These are phyloP conservation scores for Tricholoma saponaceum DNA, from an alignment of 768 basidiomycete species.

Conservation along the genomic window DNA sequence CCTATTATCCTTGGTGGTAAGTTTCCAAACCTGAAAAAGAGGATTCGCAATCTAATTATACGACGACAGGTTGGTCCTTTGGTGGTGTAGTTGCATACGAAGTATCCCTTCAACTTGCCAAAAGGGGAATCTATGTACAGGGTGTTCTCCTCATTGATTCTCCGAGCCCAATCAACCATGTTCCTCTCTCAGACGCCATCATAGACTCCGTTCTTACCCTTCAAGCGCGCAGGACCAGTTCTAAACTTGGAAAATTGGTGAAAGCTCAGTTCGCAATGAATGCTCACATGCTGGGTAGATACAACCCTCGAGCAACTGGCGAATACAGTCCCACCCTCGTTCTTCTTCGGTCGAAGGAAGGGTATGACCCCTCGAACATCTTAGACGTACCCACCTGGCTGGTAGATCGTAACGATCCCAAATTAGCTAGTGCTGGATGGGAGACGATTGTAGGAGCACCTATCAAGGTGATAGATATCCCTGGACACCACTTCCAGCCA, in stretches of 20 bases:
- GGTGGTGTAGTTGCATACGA: constrained; percentile 74
- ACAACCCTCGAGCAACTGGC: constrained; percentile 29
- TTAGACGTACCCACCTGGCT: constrained; percentile 49
- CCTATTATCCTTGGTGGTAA: constrained; percentile 57
- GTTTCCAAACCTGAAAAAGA: constrained; percentile 7
- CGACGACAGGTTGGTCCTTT: constrained; percentile 67
- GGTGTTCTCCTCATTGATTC: constrained; percentile 69
- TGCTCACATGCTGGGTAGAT: constrained; percentile 41
- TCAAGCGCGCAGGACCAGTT: constrained; percentile 20
- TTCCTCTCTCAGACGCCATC: constrained; percentile 47
- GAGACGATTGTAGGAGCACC: constrained; percentile 31
- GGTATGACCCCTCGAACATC: constrained; percentile 30
- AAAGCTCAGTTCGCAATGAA: constrained; percentile 48
- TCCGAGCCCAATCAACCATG: constrained; percentile 50
- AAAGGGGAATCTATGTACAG: constrained; percentile 37
- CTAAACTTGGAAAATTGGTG: constrained; percentile 32
- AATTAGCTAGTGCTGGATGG: constrained; percentile 41
- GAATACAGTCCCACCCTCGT: constrained; percentile 33
- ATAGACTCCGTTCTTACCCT: constrained; percentile 43
- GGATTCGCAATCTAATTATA: background rate
- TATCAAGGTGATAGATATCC: constrained; percentile 49
- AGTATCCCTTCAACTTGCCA: constrained; percentile 47
- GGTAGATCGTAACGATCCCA: constrained; percentile 35
- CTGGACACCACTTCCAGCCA: constrained; percentile 63
- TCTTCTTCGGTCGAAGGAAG: constrained; percentile 50